Percentiles rank a stretch among this genome's conserved stretches.
Conservation (phyloP, 805 yeast species). For the Myxozyma kluyveri region DNA sequence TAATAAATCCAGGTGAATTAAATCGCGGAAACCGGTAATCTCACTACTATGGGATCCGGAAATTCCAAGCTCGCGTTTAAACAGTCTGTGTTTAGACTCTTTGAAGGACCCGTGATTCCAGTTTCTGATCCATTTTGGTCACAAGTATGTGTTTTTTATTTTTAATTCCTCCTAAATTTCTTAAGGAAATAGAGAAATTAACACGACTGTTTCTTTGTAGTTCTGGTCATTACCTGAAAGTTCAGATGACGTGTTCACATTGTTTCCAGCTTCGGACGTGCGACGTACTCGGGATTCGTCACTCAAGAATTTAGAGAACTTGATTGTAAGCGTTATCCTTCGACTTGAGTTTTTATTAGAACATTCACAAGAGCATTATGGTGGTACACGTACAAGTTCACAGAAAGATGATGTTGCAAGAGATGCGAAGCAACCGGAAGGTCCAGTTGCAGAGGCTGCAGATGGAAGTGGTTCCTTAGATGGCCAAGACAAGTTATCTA, state of each 20-base stretch:
- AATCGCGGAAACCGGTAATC: neutral
- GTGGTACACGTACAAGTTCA: neutral
- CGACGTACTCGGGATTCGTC: slow-evolving; percentile 59
- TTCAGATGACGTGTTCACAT: slow-evolving; percentile 56
- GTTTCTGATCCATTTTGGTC: slow-evolving; percentile 45
- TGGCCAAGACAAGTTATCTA: slow-evolving; percentile 1
- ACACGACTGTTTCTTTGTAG: slow-evolving; percentile 30
- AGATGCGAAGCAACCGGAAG: too few relatives aligned
- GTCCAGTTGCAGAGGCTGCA: neutral
- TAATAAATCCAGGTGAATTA: too few relatives aligned
- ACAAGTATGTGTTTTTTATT: slow-evolving; percentile 28
- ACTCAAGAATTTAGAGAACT: slow-evolving; percentile 53
- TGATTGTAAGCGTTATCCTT: slow-evolving; percentile 46
- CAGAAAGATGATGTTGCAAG: neutral
- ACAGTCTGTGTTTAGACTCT: slow-evolving; percentile 57
- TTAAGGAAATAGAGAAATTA: neutral
- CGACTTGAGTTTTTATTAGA: slow-evolving; percentile 12
- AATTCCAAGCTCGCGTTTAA: slow-evolving; percentile 64
- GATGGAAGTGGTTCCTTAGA: neutral
- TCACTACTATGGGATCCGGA: slow-evolving; percentile 73
- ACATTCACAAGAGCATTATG: slow-evolving; percentile 16
- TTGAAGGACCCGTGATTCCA: slow-evolving; percentile 37
- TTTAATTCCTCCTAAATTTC: neutral
- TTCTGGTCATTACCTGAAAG: slow-evolving; percentile 52
- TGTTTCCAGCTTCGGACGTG: slow-evolving; percentile 58